Evolutionary conservation across 1,284 basidiomycete genomes (phyloP).

Genomic region (Somion occarium): DNA sequence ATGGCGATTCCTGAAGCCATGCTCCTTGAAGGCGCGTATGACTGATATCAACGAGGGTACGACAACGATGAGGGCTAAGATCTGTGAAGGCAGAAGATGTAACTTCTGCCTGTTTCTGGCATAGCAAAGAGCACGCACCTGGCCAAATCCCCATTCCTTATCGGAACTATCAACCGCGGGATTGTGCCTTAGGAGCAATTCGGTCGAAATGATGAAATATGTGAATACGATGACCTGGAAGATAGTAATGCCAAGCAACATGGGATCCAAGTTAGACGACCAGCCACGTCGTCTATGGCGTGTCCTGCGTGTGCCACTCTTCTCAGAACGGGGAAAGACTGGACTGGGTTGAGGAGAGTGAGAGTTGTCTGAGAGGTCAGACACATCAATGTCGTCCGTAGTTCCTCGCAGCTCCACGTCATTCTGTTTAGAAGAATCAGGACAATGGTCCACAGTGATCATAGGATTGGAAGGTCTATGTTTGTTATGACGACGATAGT

Average conservation of each 20-base stretch:
- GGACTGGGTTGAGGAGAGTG: not conserved
- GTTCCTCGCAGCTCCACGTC: not conserved
- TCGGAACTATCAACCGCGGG: conserved; percentile 9
- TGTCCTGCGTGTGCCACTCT: not conserved
- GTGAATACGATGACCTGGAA: conserved; percentile 32
- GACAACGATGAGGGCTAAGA: conserved; percentile 13
- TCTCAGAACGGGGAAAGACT: not conserved
- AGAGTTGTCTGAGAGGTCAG: not conserved
- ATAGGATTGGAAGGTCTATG: not conserved
- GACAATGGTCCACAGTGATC: too few species aligned
- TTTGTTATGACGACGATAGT: conserved; percentile 10
- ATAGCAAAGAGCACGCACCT: conserved; percentile 6
- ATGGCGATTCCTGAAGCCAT: conserved; percentile 14
- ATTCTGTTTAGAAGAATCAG: not conserved
- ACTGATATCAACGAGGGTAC: conserved; percentile 11
- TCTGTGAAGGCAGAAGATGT: conserved; percentile 3
- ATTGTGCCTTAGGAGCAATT: conserved; percentile 11
- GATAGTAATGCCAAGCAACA: conserved; percentile 35
- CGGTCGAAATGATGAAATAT: conserved; percentile 29
- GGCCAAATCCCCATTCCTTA: conserved; percentile 11
- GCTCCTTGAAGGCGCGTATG: conserved; percentile 8
- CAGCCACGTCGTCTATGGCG: not conserved
- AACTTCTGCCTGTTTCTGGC: not conserved
- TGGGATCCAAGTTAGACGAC: conserved; percentile 32
- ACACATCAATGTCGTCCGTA: not conserved